Evolutionary conservation across 2,329 filamentous ascomycete genomes (phyloP), one percentile per base, ranked within the genome.

Genomic region (Lomentospora prolificans): DNA sequence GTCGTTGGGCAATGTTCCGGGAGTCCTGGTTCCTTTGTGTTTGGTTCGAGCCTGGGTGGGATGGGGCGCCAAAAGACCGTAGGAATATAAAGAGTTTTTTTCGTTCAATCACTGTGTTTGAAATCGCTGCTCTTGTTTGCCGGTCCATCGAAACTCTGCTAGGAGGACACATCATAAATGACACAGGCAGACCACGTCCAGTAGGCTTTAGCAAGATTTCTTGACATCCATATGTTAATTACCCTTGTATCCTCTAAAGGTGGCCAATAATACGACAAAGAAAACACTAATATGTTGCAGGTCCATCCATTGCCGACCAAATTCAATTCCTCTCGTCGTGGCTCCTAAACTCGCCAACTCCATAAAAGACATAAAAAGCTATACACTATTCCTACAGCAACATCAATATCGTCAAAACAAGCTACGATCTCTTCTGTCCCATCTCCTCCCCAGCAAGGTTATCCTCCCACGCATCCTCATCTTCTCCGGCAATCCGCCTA

Each of bases 391-490:
- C 9, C n/a, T 46, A 31, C 25, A 55, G 33, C 33, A 22, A 22
- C n/a, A 41, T 19, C 51, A n/a, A 19, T 9, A 12, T 8, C n/a
- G 33, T n/a, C 33, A 39, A 44, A 51, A 39, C 53, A 14, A 31
- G 56, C 75, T 66, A 84, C 61, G 78, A 85, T 69, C 80, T 75
- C 72, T 90, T 90, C 59, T 80, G 76, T 1, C 85, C 86, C 76
- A 88, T 78, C 71, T 90, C 87, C 65, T 87, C 86, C 57, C 75
- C 77, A 6, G 77, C 77, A 63, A 79, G 72, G 65, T 82, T 78
- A 62, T 83, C 79, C 17, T 48, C 53, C 74, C 76, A 82, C 58
- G 83, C 82, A 51, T 85, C 81, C 59, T 75, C 75, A 2, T 67
- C 67, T 48, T 64, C 63, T 25, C 71, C 70, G 0, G 70, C 72